Percentiles rank a stretch among this genome's conserved stretches.
Conservation (phyloP, 169 alveolate species). For the Eimeria necatrix region DNA sequence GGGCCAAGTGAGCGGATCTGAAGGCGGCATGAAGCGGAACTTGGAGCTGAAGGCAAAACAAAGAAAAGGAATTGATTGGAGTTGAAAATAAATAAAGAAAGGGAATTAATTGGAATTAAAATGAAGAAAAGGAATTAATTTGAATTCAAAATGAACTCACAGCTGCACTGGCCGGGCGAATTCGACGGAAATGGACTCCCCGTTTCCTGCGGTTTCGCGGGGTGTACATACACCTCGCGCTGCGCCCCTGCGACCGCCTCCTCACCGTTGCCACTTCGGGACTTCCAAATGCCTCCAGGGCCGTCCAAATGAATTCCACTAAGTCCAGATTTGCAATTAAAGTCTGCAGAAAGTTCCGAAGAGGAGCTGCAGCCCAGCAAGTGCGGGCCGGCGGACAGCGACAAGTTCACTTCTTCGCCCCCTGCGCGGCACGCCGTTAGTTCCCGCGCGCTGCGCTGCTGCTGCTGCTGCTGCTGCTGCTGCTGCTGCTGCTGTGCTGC, state of each 20-base stretch:
- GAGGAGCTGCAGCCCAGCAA: slow-evolving; percentile 64
- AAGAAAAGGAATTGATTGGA: background rate
- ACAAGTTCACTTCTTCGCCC: slow-evolving; percentile 75
- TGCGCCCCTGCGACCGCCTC: too few relatives aligned
- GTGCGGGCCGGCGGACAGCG: slow-evolving; percentile 65
- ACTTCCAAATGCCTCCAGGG: slow-evolving; percentile 60
- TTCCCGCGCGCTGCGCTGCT: too few relatives aligned
- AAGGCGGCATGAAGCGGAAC: slow-evolving; percentile 79
- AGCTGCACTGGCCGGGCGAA: slow-evolving; percentile 74
- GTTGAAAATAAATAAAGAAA: too few relatives aligned
- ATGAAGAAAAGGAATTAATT: too few relatives aligned
- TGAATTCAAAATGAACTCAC: background rate
- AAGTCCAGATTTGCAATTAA: slow-evolving; percentile 72
- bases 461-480: slow-evolving; percentile 3
- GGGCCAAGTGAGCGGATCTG: slow-evolving; percentile 80
- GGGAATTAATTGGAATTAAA: background rate
- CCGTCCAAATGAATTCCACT: slow-evolving; percentile 77
- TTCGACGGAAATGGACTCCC: slow-evolving; percentile 31
- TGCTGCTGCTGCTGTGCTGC: background rate
- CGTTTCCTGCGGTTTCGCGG: slow-evolving; percentile 34
- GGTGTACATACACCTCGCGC: too few relatives aligned
- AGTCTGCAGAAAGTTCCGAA: slow-evolving; percentile 39
- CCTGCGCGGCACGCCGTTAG: background rate
- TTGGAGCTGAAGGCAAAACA: slow-evolving; percentile 75
- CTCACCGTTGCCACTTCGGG: slow-evolving; percentile 78